Evolutionary conservation across 2,329 filamentous ascomycete species (phyloP).

Genomic region (Graphium sp.): DNA sequence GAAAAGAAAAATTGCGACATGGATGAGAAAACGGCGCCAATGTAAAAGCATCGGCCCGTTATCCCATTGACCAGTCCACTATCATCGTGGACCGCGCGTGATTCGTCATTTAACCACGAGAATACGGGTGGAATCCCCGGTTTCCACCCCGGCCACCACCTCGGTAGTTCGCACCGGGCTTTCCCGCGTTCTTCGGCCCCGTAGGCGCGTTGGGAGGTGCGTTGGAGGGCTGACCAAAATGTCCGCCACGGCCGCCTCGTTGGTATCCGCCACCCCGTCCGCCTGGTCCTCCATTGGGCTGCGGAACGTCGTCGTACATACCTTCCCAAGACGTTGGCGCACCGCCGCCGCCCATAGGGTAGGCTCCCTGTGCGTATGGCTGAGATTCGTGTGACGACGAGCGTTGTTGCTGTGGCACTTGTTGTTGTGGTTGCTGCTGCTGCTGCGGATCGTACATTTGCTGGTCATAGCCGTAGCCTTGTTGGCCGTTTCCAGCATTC

Average conservation of each 20-base stretch:
- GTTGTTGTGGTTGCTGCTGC: conserved; percentile 10
- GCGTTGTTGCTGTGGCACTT: conserved; percentile 8
- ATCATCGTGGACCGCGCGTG: no score
- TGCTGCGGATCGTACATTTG: conserved; percentile 3
- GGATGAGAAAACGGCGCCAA: no score
- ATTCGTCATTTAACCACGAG: conserved; percentile 9
- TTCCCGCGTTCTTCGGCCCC: conserved; percentile 87
- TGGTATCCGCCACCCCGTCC: conserved; percentile 17
- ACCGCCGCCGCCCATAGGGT: conserved; percentile 33
- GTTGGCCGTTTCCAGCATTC: no score
- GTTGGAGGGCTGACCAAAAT: conserved; percentile 26
- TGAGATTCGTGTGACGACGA: conserved; percentile 6
- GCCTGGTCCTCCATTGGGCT: conserved; percentile 42
- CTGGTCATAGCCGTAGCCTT: no score
- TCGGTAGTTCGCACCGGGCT: conserved; percentile 82
- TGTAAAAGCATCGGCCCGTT: no score
- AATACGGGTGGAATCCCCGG: conserved; percentile 69
- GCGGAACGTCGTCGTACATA: conserved; percentile 93
- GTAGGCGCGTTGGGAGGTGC: conserved; percentile 56
- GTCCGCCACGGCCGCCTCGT: conserved; percentile 18
- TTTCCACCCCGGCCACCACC: conserved; percentile 66
- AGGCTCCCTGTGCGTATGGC: no score
- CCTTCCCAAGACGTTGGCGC: conserved; percentile 87
- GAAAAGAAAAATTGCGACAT: no score
- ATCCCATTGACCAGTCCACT: no score